phyloP scores from a whole-genome alignment of 2,329 filamentous ascomycete genomes.

The Davidsoniella virescens region DNA sequence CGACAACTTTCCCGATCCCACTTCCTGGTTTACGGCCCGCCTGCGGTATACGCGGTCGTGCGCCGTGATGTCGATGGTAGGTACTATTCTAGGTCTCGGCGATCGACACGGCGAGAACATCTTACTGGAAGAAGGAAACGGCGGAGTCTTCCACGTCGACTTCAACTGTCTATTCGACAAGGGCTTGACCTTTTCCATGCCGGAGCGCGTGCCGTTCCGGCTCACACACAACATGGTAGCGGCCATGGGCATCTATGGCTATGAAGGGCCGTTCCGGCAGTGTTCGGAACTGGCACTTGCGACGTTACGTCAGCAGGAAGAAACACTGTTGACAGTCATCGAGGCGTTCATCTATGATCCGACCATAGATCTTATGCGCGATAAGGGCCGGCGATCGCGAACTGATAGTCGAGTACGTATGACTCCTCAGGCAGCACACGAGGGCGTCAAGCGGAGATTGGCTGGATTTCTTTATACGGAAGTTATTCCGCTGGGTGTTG shows the following conservation, averaged over 20 bases:
- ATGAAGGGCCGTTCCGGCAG: constrained; percentile 82
- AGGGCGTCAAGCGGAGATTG: constrained; percentile 77
- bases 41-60: constrained; percentile 83
- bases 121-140: constrained; percentile 80
- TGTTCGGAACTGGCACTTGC: constrained; percentile 78
- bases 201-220: constrained; percentile 87
- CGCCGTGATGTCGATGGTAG: constrained; percentile 99
- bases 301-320: constrained; percentile 77
- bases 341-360: constrained; percentile 97
- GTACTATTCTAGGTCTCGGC: constrained; percentile 81
- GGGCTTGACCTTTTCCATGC: constrained; percentile 84
- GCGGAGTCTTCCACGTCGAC: constrained; percentile 91
- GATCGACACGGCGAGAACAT: constrained; percentile 97
- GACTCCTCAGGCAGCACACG: constrained; percentile 59
- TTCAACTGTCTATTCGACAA: constrained; percentile 99
- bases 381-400: constrained; percentile 42
- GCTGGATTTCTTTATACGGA: constrained; percentile 70
- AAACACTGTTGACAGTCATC: constrained; percentile 91
- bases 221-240: constrained; percentile 98
- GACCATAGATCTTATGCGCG: constrained; percentile 73
- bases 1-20: constrained; percentile 84
- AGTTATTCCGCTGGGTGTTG: constrained; percentile 81
- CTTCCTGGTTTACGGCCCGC: constrained; percentile 78
- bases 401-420: constrained; percentile 18
- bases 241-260: constrained; percentile 87